Evolutionary conservation across 129 eudicot genomes (phyloP).

Genomic region (Flaveria ramosissima): DNA sequence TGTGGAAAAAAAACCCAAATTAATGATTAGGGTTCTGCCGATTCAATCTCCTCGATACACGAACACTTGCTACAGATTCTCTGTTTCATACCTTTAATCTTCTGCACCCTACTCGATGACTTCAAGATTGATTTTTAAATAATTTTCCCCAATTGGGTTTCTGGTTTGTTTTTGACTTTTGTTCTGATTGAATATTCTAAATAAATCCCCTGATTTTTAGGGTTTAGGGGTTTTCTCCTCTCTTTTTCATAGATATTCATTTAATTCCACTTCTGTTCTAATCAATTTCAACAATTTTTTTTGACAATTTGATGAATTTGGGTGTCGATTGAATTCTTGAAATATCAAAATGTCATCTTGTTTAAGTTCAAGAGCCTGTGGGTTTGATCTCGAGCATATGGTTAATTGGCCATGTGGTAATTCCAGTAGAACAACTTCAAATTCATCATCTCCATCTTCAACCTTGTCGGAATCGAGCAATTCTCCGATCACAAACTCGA

Average conservation of each 20-base stretch:
- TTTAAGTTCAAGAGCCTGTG: constrained; percentile 69
- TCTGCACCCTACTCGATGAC: constrained; percentile 27
- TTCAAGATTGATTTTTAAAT: constrained; percentile 37
- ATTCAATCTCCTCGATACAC: constrained; percentile 33
- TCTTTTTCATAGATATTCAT: constrained; percentile 9
- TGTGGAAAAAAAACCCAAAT: constrained; percentile 10
- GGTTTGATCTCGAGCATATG: constrained; percentile 66
- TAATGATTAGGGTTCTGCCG: constrained; percentile 44
- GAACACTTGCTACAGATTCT: constrained; percentile 6
- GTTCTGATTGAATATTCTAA: constrained; percentile 16
- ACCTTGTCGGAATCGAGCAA: constrained; percentile 83
- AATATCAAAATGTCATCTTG: constrained; percentile 68
- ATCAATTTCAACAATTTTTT: not conserved
- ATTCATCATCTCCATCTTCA: constrained; percentile 86
- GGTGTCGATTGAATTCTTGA: constrained; percentile 12
- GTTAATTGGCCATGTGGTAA: constrained; percentile 65
- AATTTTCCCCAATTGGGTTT: constrained; percentile 21
- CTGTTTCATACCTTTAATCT: constrained; percentile 8
- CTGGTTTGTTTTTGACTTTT: constrained; percentile 13
- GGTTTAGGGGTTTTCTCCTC: constrained; percentile 40
- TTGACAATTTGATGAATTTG: not conserved
- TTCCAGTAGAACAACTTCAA: constrained; percentile 56
- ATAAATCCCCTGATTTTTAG: constrained; percentile 14
- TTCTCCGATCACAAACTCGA: constrained; percentile 60
- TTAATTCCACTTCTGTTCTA: not conserved